Evolutionary conservation across 495 filamentous ascomycete species (phyloP), one percentile per base, ranked within the genome.

Genomic region (Platismatia glauca): DNA sequence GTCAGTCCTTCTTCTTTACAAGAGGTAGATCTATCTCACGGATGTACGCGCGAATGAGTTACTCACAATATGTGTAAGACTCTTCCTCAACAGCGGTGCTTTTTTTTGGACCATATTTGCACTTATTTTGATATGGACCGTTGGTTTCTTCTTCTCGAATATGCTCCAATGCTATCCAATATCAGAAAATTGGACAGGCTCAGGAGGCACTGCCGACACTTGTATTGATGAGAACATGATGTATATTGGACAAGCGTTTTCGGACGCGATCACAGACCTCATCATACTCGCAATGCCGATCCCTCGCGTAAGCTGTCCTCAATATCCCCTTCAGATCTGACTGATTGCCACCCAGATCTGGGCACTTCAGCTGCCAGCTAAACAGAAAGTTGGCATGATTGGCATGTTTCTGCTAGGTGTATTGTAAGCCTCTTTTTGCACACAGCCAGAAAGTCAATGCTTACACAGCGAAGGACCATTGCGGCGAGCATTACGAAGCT

Each of bases 1-100:
- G 12, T 48, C 48, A 16, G 59, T 61, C 1, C 59, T 61, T 39
- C 22, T 61, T 55, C 50, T 61, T 20, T 61, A 61, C 31, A 56
- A 55, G 24, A 56, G 59, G 35, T 56, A 43, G 58, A 22, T 52
- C 3, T 1, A 20, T 46, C 20, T n/a, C 35, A 11, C 24, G 15
- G 2, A 56, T 16, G 18, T 9, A 16, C 9, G 27, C 12, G 34
- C 34, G 15, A 37, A 39, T 24, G 22, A 43, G 16, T 11, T 18
- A 38, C 34, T 55, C 15, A 55, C 29, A 13, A 5, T n/a, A 16
- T 29, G 2, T 20, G 5, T 37, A 22, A 61, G 31, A 11, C 55
- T 56, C 20, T 61, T 31, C 18, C 8, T n/a, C n/a, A n/a, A n/a
- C n/a, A n/a, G 38, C 20, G 48, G 50, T 4, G 9, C 33, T n/a